These are phyloP conservation scores for Retiboletus flavoniger DNA, from an alignment of 1,284 basidiomycete species.

Conservation along the genomic window DNA sequence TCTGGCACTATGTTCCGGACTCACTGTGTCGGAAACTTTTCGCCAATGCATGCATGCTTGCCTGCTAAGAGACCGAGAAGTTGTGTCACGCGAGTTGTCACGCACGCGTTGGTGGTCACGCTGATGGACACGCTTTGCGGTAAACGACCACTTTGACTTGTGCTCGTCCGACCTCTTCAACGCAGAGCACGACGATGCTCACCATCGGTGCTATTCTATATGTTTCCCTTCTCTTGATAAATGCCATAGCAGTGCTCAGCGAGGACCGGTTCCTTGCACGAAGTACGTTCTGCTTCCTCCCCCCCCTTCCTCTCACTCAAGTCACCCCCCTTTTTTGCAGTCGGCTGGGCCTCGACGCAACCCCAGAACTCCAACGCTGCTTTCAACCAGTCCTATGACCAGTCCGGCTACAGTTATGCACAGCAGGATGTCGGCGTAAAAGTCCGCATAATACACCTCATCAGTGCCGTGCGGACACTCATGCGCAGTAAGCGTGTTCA, in stretches of 20 bases:
- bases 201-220: conserved; percentile 69
- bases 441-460: conserved; percentile 85
- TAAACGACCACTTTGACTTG: background rate
- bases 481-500: conserved; percentile 78
- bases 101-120: conserved; percentile 7
- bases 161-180: conserved; percentile 2
- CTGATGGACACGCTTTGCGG: background rate
- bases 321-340: conserved; percentile 43
- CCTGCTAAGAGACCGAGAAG: background rate
- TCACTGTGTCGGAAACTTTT: conserved; percentile 22
- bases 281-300: conserved; percentile 56
- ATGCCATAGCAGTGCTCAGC: conserved; percentile 90
- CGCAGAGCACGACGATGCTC: conserved; percentile 44
- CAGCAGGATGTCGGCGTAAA: conserved; percentile 75
- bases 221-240: conserved; percentile 79
- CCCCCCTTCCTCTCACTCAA: conserved; percentile 6
- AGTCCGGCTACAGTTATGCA: conserved; percentile 51
- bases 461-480: conserved; percentile 89
- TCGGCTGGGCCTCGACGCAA: conserved; percentile 87
- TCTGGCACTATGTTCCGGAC: background rate
- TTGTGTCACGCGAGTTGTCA: conserved; percentile 27
- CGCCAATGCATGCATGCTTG: conserved; percentile 37
- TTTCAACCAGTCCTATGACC: conserved; percentile 69
- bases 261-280: conserved; percentile 93
- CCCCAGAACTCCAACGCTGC: conserved; percentile 52